Percentiles rank a stretch among this genome's conserved stretches.
Evolutionary conservation across 331 rosid species (phyloP).

Genomic region (Erythrophleum ivorense): DNA sequence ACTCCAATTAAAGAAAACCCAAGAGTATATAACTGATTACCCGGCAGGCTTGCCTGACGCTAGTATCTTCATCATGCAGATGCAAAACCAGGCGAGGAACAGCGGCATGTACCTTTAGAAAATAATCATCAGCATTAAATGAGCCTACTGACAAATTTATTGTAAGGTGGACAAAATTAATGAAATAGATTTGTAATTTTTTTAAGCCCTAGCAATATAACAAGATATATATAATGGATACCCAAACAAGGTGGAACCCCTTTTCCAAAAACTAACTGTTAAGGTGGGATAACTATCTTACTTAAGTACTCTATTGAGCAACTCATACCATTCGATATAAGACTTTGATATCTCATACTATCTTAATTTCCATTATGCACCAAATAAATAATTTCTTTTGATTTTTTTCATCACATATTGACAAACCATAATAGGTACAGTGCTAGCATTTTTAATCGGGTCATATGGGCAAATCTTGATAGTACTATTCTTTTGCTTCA

Average conservation of each 20-base stretch:
- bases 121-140: constrained; percentile 24
- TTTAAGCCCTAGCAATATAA: no score
- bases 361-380: no score
- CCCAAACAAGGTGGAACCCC: no score
- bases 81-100: constrained; percentile 93
- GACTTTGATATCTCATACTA: no score
- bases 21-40: constrained; percentile 54
- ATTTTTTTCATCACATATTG: background rate
- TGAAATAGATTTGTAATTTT: background rate
- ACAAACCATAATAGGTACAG: background rate
- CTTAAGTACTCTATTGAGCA: no score
- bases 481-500: constrained; percentile 5
- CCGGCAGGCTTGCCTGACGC: constrained; percentile 94
- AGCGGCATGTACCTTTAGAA: constrained; percentile 75
- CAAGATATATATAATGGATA: no score
- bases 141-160: constrained; percentile 28
- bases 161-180: constrained; percentile 7
- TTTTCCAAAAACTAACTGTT: no score
- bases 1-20: constrained; percentile 28
- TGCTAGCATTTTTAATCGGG: background rate
- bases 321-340: no score
- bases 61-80: constrained; percentile 75
- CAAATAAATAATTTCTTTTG: background rate
- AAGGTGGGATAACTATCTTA: no score
- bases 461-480: background rate